A percentile compares a stretch with the other conserved stretches of the same genome.
phyloP scores from a whole-genome alignment of 176 grass and related monocot genomes.

The Aegilops longissima region DNA sequence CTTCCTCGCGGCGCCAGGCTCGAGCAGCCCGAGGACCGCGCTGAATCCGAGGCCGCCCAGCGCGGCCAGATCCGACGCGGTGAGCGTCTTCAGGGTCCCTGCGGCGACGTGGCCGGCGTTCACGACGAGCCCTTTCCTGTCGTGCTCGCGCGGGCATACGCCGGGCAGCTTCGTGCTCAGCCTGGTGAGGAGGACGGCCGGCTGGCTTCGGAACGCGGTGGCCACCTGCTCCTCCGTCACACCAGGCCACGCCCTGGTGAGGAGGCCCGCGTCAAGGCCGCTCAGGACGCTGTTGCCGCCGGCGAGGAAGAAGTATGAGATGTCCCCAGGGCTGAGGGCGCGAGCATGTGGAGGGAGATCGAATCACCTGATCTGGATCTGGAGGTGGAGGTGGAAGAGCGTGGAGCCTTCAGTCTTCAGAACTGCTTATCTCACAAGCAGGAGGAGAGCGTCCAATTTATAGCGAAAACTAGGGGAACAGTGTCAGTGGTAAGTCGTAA shows the following conservation, averaged over 20 bases:
- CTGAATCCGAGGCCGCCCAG: constrained; percentile 12
- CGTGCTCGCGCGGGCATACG: constrained; percentile 13
- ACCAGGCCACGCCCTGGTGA: constrained; percentile 6
- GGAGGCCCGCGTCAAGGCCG: not conserved
- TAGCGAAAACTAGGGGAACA: too few species aligned
- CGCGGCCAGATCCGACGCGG: not conserved
- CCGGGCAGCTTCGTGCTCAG: not conserved
- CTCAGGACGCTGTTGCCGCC: not conserved
- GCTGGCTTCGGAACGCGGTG: constrained; percentile 20
- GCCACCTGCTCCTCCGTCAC: not conserved
- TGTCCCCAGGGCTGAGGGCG: constrained; percentile 2
- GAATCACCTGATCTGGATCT: too few species aligned
- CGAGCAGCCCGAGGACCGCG: constrained; percentile 12
- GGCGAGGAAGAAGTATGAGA: constrained; percentile 38
- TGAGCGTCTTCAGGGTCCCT: not conserved
- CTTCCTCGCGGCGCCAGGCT: not conserved
- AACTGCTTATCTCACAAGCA: too few species aligned
- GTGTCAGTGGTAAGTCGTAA: too few species aligned
- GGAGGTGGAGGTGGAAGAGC: too few species aligned
- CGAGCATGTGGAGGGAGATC: too few species aligned
- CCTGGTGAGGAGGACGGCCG: not conserved
- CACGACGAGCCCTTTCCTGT: constrained; percentile 15
- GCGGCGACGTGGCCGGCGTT: not conserved
- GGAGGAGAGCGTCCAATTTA: too few species aligned
- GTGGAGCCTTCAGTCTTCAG: too few species aligned